phyloP scores from a whole-genome alignment of 768 basidiomycete genomes.

The Leccinum aurantiacum region DNA sequence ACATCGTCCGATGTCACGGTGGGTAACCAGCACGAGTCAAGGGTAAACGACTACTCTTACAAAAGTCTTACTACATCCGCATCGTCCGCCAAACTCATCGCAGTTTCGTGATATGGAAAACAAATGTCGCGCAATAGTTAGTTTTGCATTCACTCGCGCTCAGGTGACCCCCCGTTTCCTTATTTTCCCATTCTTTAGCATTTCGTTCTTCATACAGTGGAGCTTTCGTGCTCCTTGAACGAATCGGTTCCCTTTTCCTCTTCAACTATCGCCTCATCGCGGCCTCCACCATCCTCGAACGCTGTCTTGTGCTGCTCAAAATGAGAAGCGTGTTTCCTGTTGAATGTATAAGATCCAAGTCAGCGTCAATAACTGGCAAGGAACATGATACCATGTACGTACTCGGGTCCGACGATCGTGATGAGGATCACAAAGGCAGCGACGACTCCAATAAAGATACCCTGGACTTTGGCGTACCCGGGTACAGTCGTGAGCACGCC shows the following conservation, averaged over 20 bases:
- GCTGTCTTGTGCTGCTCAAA: constrained; percentile 84
- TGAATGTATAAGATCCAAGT: neutral
- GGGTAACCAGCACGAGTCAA: no score
- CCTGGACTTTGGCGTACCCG: constrained; percentile 77
- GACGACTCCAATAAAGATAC: constrained; percentile 84
- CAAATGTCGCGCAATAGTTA: no score
- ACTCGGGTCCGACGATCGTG: constrained; percentile 79
- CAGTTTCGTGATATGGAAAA: no score
- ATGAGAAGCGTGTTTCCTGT: constrained; percentile 71
- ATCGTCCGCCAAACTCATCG: no score
- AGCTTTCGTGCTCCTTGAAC: constrained; percentile 8
- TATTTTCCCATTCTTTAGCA: neutral
- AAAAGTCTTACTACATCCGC: no score
- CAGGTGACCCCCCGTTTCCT: no score
- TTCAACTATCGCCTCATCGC: constrained; percentile 42
- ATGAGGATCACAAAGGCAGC: constrained; percentile 74
- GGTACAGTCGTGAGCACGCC: constrained; percentile 46
- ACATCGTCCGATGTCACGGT: no score
- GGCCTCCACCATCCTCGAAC: constrained; percentile 71
- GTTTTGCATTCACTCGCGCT: no score
- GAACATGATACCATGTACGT: constrained; percentile 29
- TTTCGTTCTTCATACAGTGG: constrained; percentile 1
- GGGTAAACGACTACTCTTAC: no score
- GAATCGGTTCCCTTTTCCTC: constrained; percentile 12
- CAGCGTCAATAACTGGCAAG: neutral